Percentiles rank a stretch among this genome's conserved stretches.
Evolutionary conservation across 83 land plant genomes (phyloP).

Genomic region (Thuja plicata): DNA sequence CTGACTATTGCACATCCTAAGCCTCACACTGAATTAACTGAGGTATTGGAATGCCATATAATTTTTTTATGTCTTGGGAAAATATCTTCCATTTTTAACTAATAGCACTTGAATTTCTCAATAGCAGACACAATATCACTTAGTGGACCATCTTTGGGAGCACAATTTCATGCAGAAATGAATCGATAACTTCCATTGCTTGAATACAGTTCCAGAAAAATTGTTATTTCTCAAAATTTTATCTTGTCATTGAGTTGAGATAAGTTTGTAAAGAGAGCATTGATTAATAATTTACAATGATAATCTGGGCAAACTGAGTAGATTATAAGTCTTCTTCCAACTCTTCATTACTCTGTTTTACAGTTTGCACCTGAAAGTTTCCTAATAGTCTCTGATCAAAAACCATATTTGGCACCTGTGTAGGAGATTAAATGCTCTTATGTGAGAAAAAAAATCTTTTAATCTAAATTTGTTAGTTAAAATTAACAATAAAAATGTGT

Average conservation of each 20-base stretch:
- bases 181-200: background rate
- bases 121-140: background rate
- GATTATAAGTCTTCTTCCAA: background rate
- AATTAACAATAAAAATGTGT: background rate
- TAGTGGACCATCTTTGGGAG: background rate
- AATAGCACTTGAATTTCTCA: background rate
- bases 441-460: background rate
- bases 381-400: constrained; percentile 91
- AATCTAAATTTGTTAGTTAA: background rate
- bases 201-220: background rate
- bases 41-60: background rate
- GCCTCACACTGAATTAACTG: background rate
- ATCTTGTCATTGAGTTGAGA: too few species aligned
- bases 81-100: background rate
- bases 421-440: background rate
- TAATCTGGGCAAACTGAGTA: too few species aligned
- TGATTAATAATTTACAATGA: too few species aligned
- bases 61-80: background rate
- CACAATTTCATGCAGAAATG: background rate
- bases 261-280: too few species aligned
- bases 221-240: background rate
- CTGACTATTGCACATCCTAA: too few species aligned
- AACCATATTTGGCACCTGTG: constrained; percentile 88
- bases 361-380: constrained; percentile 30
- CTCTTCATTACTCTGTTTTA: background rate